Base-by-base conservation (phyloP, 1,139 yeast species). In the Pichia sp. region DNA sequence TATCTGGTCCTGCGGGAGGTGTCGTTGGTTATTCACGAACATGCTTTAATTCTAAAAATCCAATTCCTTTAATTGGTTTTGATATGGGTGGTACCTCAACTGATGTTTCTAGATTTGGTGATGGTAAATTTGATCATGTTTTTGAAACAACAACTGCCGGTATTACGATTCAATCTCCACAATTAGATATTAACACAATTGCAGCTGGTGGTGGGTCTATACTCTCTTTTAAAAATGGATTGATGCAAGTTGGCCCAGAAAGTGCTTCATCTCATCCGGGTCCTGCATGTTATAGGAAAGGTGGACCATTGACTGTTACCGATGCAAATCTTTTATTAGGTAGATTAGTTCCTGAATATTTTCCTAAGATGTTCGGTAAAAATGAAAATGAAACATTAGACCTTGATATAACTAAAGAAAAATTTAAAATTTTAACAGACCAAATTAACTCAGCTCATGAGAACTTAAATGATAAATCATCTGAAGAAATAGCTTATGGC, bases 71-170 rank as follows among this genome's bases (percentile, higher is more conserved):
- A 29, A 69, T 76, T 49, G 80, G 80, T 1, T 74, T 75, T 47
- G 81, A 76, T 57, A 74, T 74, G 78, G 81, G 81, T 40, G 81
- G 80, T 32, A 76, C 81, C 2, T 72, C 78, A 3, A 75, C 81
- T 2, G 81, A 76, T 60, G 77, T 74, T 20, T 72, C 78, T 3
- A 59, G 76, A 46, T 72, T 55, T 46, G 66, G 68, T 33, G 65
- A 63, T 37, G 74, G 74, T 8, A 64, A 65, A 36, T 63, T 69
- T 21, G 79, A 75, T 37, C 78, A 73, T 53, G 72, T 73, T 15
- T 74, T 74, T 51, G 80, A 75, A 52, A 72, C 77, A 2, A 65
- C 72, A 1, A 73, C 77, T 20, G 79, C 79, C 1, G 80, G 79
- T 24, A 69, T 76, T 30, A 70, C 73, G 3, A 69, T 72, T 35